Conservation (phyloP, 2,329 filamentous ascomycete species). For the Chrysoporthe puriensis region DNA sequence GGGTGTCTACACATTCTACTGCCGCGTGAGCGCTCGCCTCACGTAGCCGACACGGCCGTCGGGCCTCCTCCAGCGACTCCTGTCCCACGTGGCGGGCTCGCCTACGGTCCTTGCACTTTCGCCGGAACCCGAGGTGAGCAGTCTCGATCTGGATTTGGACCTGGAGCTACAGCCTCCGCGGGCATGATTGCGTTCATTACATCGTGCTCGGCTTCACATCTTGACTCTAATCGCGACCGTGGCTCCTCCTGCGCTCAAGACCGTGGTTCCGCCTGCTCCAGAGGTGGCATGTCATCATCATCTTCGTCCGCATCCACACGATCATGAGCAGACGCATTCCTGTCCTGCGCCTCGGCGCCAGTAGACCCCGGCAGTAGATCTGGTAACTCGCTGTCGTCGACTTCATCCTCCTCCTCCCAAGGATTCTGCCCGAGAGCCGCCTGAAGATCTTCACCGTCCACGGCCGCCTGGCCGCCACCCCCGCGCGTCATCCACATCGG, state of each 20-base stretch:
- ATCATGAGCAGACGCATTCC: neutral
- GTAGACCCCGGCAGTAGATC: neutral
- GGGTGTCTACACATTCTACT: neutral
- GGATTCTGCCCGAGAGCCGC: constrained; percentile 9
- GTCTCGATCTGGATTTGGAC: neutral
- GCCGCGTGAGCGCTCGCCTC: neutral
- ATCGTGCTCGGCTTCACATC: neutral
- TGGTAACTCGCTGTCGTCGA: constrained; percentile 5
- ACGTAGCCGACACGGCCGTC: neutral
- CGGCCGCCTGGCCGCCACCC: neutral
- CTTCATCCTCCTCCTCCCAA: constrained; percentile 11
- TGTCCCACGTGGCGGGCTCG: neutral
- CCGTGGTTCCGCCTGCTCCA: neutral
- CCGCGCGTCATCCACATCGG: constrained; percentile 19
- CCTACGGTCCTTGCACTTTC: constrained; percentile 12
- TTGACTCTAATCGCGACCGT: neutral
- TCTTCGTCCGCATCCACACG: neutral
- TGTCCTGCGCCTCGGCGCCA: neutral
- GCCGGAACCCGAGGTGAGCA: constrained; percentile 19
- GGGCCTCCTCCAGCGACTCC: neutral
- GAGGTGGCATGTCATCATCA: constrained; percentile 6
- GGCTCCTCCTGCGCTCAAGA: neutral
- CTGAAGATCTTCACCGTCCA: neutral
- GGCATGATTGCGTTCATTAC: neutral
- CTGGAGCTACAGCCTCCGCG: neutral